phyloP scores from a whole-genome alignment of 768 basidiomycete species.

The Auricularia sp. region DNA sequence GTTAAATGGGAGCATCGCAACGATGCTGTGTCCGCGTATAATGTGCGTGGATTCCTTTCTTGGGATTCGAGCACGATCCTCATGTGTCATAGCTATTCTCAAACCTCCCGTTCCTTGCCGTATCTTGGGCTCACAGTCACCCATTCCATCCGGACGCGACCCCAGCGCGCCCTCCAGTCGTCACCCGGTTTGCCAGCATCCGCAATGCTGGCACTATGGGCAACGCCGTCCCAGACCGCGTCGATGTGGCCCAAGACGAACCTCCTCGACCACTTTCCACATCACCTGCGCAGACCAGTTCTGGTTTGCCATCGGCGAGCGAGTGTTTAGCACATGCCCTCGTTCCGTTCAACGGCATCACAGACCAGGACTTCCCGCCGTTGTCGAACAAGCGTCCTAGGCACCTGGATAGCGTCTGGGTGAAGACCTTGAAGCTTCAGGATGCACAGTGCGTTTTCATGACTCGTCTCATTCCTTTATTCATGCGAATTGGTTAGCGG shows the following conservation, averaged over 20 bases:
- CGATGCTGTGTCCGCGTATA: constrained; percentile 61
- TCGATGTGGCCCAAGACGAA: background rate
- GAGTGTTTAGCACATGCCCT: background rate
- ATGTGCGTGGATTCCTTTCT: constrained; percentile 30
- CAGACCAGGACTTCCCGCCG: background rate
- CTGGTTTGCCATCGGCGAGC: background rate
- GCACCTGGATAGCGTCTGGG: background rate
- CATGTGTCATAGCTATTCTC: constrained; percentile 42
- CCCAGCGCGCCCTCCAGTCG: background rate
- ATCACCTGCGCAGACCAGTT: background rate
- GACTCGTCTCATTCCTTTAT: background rate
- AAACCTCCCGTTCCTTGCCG: constrained; percentile 56
- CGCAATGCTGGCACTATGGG: background rate
- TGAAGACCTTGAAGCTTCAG: background rate
- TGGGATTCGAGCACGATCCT: background rate
- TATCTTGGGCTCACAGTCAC: constrained; percentile 72
- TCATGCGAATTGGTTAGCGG: background rate
- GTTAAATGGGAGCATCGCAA: constrained; percentile 73
- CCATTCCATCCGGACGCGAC: constrained; percentile 8
- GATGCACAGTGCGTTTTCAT: background rate
- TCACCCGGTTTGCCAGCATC: background rate
- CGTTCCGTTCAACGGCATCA: background rate
- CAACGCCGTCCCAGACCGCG: background rate
- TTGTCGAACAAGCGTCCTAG: background rate
- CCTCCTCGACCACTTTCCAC: background rate